These are phyloP conservation scores for Fusarium ramigenum DNA, from an alignment of 2,329 filamentous ascomycete genomes.

Conservation along the genomic window DNA sequence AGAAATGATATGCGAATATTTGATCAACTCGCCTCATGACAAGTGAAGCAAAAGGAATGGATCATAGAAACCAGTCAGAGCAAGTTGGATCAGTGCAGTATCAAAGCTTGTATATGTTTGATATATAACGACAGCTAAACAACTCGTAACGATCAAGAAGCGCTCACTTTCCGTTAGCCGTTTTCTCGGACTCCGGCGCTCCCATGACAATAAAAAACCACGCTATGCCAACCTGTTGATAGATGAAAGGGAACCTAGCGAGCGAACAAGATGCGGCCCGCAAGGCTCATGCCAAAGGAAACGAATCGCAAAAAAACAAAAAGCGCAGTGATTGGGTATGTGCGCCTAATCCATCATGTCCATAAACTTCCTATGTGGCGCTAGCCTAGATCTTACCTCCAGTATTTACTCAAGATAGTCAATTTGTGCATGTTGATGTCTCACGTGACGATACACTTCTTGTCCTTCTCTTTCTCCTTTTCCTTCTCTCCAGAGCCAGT, in stretches of 20 bases:
- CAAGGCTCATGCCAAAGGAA: not conserved
- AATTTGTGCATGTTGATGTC: not conserved
- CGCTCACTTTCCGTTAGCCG: conserved; percentile 14
- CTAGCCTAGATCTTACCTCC: conserved; percentile 17
- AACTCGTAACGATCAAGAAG: not conserved
- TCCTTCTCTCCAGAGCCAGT: conserved; percentile 41
- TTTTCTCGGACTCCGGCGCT: conserved; percentile 29
- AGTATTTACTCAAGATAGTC: not conserved
- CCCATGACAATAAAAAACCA: conserved; percentile 14
- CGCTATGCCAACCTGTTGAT: conserved; percentile 28
- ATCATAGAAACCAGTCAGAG: not conserved
- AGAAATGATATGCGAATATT: conserved; percentile 40
- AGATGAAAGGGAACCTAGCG: conserved; percentile 22
- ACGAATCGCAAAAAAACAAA: conserved; percentile 10
- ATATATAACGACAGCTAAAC: not conserved
- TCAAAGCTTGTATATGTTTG: conserved; percentile 1
- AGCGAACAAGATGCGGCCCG: conserved; percentile 14
- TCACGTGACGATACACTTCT: conserved; percentile 65
- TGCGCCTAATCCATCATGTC: conserved; percentile 19
- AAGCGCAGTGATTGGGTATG: conserved; percentile 32
- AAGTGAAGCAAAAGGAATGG: not conserved
- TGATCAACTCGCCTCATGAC: not conserved
- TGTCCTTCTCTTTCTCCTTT: conserved; percentile 55
- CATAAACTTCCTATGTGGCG: conserved; percentile 2
- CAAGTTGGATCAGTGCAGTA: not conserved